These are phyloP conservation scores for Mrakia frigida DNA, from an alignment of 768 basidiomycete species.

Conservation along the genomic window DNA sequence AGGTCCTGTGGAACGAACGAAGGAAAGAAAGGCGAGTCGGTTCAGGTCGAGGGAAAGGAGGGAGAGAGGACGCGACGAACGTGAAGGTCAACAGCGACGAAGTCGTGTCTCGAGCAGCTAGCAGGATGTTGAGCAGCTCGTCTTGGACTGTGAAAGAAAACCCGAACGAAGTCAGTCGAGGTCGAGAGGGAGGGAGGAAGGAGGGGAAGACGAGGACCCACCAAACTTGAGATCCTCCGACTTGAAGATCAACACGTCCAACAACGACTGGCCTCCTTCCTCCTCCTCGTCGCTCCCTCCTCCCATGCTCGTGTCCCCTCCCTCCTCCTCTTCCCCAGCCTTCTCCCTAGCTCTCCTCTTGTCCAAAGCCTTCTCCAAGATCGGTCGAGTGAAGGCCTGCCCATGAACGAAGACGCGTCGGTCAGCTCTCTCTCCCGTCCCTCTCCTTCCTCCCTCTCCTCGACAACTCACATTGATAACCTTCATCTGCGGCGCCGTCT, in stretches of 20 bases:
- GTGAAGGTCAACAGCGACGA: constrained; percentile 17
- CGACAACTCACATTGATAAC: constrained; percentile 46
- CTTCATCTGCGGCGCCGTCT: constrained; percentile 44
- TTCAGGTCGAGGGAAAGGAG: neutral
- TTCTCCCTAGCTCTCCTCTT: constrained; percentile 48
- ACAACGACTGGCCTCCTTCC: constrained; percentile 56
- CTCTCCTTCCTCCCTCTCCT: neutral
- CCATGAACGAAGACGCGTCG: neutral
- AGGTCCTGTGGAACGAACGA: constrained; percentile 57
- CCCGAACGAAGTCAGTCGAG: neutral
- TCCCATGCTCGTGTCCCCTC: too few species aligned
- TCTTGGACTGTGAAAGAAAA: constrained; percentile 52
- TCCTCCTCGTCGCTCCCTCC: neutral
- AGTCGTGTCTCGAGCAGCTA: constrained; percentile 68
- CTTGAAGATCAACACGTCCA: constrained; percentile 62
- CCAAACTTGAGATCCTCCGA: constrained; percentile 53
- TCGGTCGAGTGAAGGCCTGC: constrained; percentile 11
- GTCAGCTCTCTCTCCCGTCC: neutral
- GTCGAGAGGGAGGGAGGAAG: neutral
- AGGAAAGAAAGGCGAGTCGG: neutral
- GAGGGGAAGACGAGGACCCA: neutral
- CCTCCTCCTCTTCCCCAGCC: constrained; percentile 42
- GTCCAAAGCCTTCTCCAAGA: constrained; percentile 35
- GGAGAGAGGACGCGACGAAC: neutral
- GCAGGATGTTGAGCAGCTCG: constrained; percentile 68